A percentile compares a stretch with the other conserved stretches of the same genome.
Conservation (phyloP, 2,329 filamentous ascomycete genomes). For the Elsinoe arachidis region DNA sequence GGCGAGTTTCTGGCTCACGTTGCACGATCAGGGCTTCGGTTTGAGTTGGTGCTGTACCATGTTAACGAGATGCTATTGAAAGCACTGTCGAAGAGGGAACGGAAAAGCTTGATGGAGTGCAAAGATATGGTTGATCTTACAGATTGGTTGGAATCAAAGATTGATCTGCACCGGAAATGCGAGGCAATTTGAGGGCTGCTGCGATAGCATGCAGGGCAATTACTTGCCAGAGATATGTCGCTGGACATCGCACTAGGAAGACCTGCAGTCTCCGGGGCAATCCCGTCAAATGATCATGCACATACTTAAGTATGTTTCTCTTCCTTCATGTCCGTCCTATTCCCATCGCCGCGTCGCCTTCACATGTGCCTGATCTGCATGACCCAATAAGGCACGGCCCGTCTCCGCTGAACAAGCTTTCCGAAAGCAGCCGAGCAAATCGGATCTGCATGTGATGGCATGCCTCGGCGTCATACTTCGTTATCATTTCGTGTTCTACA, state of each 20-base stretch:
- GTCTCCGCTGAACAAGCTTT: background rate
- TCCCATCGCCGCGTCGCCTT: background rate
- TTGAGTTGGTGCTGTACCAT: constrained; percentile 56
- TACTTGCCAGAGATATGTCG: too few relatives aligned
- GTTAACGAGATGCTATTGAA: constrained; percentile 56
- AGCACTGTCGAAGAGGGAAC: constrained; percentile 50
- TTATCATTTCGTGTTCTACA: constrained; percentile 3
- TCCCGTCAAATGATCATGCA: background rate
- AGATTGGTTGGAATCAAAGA: constrained; percentile 26
- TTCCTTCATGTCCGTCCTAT: background rate
- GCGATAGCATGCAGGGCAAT: background rate
- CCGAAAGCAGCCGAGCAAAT: background rate
- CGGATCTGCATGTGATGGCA: background rate
- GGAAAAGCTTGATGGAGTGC: constrained; percentile 42
- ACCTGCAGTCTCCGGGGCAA: background rate
- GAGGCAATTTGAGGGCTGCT: background rate
- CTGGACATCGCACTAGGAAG: too few relatives aligned
- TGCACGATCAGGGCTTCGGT: constrained; percentile 32
- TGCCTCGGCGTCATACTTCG: background rate
- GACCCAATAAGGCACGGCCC: background rate
- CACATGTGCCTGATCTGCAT: background rate
- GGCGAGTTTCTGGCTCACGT: constrained; percentile 54
- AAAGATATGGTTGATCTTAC: constrained; percentile 29
- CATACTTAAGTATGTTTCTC: too few relatives aligned
- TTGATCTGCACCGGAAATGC: constrained; percentile 16